These are phyloP conservation scores for Cladosporium sp. DNA, from an alignment of 2,329 filamentous ascomycete genomes.

Conservation along the genomic window DNA sequence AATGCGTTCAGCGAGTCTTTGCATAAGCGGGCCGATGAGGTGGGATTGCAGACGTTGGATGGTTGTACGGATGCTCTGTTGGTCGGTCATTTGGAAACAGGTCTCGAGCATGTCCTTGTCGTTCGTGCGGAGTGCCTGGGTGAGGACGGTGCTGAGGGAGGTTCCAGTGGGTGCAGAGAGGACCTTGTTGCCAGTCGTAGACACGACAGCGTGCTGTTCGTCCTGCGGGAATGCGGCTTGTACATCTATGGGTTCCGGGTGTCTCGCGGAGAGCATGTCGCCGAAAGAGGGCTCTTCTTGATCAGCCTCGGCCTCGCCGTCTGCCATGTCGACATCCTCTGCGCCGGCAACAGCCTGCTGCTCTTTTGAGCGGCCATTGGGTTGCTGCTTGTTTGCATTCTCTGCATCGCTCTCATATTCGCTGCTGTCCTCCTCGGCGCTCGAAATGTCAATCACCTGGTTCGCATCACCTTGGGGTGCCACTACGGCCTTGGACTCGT, in stretches of 20 bases:
- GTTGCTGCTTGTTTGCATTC: constrained; percentile 1
- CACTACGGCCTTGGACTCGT: constrained; percentile 56
- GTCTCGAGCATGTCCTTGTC: constrained; percentile 87
- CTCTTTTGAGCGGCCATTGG: constrained; percentile 22
- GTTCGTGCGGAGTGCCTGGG: constrained; percentile 88
- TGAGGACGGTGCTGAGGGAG: constrained; percentile 86
- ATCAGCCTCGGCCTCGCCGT: constrained; percentile 30
- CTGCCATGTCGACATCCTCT: constrained; percentile 19
- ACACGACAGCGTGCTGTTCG: constrained; percentile 41
- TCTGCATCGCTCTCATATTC: constrained; percentile 21
- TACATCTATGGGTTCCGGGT: constrained; percentile 73
- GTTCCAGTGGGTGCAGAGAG: constrained; percentile 65
- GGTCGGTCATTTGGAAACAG: constrained; percentile 77
- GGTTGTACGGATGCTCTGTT: constrained; percentile 75
- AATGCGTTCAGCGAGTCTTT: constrained; percentile 80
- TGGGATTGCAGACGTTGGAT: constrained; percentile 86
- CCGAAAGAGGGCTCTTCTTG: constrained; percentile 67
- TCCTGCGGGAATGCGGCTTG: constrained; percentile 49
- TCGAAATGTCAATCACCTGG: constrained; percentile 47
- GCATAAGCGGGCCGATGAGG: constrained; percentile 73
- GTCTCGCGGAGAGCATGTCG: constrained; percentile 69
- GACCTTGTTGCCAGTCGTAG: constrained; percentile 41
- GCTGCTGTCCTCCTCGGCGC: constrained; percentile 36
- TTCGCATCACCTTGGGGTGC: constrained; percentile 38
- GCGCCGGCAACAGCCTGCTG: constrained; percentile 21